These are phyloP conservation scores for Pseudogymnoascus pannorum DNA, from an alignment of 2,329 filamentous ascomycete genomes.

Conservation along the genomic window DNA sequence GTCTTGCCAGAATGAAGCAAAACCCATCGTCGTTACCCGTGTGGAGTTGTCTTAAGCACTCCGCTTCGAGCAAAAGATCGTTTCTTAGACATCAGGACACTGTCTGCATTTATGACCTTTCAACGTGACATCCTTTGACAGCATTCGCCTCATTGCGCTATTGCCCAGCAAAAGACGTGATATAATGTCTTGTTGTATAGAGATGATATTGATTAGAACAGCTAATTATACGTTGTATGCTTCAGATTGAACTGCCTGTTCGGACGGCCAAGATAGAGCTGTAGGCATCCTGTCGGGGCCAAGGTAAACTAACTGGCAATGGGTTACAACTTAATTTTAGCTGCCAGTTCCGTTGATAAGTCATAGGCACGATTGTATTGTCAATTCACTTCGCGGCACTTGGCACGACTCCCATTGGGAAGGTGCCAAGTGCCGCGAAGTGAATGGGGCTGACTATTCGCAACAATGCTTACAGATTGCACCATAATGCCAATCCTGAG, in stretches of 20 bases:
- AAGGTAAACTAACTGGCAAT: not conserved
- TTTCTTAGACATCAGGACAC: not conserved
- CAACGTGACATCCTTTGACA: not conserved
- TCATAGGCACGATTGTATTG: not conserved
- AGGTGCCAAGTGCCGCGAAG: not conserved
- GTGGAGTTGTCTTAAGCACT: not conserved
- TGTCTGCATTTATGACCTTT: not conserved
- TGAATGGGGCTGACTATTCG: not conserved
- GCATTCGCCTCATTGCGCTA: not conserved
- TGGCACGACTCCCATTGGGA: no score
- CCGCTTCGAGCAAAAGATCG: not conserved
- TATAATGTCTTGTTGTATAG: not conserved
- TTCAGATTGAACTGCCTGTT: not conserved
- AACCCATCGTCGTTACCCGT: not conserved
- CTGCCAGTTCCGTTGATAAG: not conserved
- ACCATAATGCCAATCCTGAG: not conserved
- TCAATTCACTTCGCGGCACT: no score
- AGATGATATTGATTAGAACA: not conserved
- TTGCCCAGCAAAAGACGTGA: slow-evolving; percentile 1
- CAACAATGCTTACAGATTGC: not conserved
- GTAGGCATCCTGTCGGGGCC: not conserved
- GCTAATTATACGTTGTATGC: not conserved
- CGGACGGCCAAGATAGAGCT: not conserved
- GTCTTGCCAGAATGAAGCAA: slow-evolving; percentile 5
- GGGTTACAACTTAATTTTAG: not conserved